Conservation (phyloP, 1,139 yeast genomes). For the Meyerozyma elateridarum region DNA sequence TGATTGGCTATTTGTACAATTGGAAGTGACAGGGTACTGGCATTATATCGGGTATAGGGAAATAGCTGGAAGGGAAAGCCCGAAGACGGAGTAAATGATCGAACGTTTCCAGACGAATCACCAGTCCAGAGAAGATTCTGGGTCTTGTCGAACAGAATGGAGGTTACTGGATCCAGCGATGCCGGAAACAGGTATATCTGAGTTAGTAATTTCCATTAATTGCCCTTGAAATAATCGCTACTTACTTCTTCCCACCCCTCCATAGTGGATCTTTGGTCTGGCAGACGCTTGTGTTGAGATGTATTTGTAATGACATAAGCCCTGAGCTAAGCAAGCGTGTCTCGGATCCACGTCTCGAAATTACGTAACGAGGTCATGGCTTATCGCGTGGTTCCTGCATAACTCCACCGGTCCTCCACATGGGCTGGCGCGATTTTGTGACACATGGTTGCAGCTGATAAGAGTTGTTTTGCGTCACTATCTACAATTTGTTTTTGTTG, state of each 20-base stretch:
- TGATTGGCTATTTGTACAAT: constrained; percentile 50
- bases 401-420: background rate
- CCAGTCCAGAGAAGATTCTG: constrained; percentile 85
- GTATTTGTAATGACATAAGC: too few relatives aligned
- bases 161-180: constrained; percentile 15
- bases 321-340: too few relatives aligned
- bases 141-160: constrained; percentile 61
- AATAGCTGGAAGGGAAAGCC: constrained; percentile 23
- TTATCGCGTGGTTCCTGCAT: background rate
- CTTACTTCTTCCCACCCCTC: constrained; percentile 40
- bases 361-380: too few relatives aligned
- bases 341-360: too few relatives aligned
- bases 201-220: constrained; percentile 25
- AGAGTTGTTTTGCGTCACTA: constrained; percentile 1
- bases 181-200: constrained; percentile 15
- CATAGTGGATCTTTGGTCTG: constrained; percentile 15
- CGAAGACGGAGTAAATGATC: constrained; percentile 25
- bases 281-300: background rate
- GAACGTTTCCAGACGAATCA: constrained; percentile 44
- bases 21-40: constrained; percentile 33
- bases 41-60: constrained; percentile 50
- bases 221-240: constrained; percentile 3
- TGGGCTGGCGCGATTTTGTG: constrained; percentile 2
- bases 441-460: background rate
- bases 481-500: constrained; percentile 1